Evolutionary conservation across 1,284 basidiomycete genomes (phyloP), one percentile per base, ranked within the genome.

Genomic region (Sporisorium iseilematis-ciliati): DNA sequence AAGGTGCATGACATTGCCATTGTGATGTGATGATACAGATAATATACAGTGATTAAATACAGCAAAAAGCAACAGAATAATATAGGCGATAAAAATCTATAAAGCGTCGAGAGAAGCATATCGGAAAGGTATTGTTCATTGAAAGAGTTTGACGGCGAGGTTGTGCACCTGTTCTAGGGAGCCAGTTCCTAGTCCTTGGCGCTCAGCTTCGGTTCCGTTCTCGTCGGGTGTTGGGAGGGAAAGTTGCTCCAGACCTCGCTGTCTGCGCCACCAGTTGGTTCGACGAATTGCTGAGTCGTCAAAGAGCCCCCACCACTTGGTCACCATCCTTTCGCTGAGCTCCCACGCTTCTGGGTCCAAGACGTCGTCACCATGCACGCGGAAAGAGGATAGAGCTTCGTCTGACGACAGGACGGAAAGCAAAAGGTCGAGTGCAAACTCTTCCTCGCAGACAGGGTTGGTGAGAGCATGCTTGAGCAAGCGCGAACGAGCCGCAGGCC

Each of bases 221-320:
- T 62, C 40, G n/a, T 11, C 2, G 1, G 50, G 20, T 7, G 40
- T 21, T 1, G 63, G 68, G 12, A 54, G 8, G 23, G 42, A 26
- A 25, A 66, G 64, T 7, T 52, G 31, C 2, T 26, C 4, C 11
- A 79, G 54, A 2, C 74, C 73, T 21, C 77, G 66, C 57, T 71
- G 76, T 29, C 66, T 57, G 38, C 78, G 52, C 78, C 78, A 80
- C 69, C 72, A 80, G 23, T 75, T 77, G 31, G 77, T 69, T 20
- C 77, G 57, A 21, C 58, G 55, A 14, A 80, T 7, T 20, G 65
- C 54, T 3, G 67, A 58, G 4, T 68, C 61, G 46, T 80, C 78
- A n/a, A 79, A 67, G 14, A 80, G 57, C 3, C 71, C 68, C 58
- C 59, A 71, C 78, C 78, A 80, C 56, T 79, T 79, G 4, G 26